Evolutionary conservation across 2,329 filamentous ascomycete species (phyloP), one percentile per base, ranked within the genome.

Genomic region (Tricladium varicosporioides): DNA sequence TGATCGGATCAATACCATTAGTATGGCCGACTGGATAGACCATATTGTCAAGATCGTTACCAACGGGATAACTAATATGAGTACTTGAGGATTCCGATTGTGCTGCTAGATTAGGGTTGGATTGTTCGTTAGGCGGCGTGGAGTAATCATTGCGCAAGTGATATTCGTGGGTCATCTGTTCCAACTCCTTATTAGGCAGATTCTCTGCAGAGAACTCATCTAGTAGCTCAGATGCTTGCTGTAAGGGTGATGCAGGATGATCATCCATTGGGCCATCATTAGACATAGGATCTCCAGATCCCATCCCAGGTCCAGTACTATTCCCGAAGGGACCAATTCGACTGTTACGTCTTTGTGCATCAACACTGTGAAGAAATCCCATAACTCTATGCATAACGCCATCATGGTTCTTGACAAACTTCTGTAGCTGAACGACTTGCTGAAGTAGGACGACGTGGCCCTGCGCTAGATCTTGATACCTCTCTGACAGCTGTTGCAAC

Each of bases 1-100:
- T 92, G 80, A 96, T 94, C 1, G 93, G 92, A 69, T 97, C 92
- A 63, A 97, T 97, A 53, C 92, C 92, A 63, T 95, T 90, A 0
- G 88, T 94, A 63, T 92, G 86, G 15, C 92, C 92, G 14, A 96
- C 91, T 0, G 93, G 92, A 70, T 97, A 97, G 9, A 97, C 92
- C 53, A 95, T 82, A 61, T 80, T 82, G 60, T 89, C 86, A 46
- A 88, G 72, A 54, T 88, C 85, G 48, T 81, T 74, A 42, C 80
- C 71, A 59, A 79, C 19, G 1, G 60, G 52, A 56, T 67, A 70
- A 2, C 77, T 74, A 58, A 80, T 77, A 19, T 64, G 61, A 5
- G 73, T 65, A 63, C 74, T 75, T 2, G 77, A 73, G 2, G 76
- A 79, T 1, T 82, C 82, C 2, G 72, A 71, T 2, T 74, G 74